Base-by-base conservation (phyloP, 2,329 filamentous ascomycete species). In the Chaetomium strumarium region DNA sequence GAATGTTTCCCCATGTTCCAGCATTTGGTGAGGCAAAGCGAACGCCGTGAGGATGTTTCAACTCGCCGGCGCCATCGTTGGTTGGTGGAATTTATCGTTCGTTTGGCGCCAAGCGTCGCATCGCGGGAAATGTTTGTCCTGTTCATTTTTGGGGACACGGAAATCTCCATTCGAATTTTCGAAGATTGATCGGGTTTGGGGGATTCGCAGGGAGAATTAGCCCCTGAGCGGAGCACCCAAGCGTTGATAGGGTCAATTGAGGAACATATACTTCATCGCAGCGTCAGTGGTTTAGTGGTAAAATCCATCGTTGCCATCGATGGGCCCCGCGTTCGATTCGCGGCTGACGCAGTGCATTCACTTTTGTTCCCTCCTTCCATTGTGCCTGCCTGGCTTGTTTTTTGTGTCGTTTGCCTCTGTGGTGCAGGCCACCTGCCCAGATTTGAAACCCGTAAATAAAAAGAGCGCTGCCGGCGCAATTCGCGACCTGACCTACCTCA, bases 221-320 rank as follows among this genome's bases (percentile, higher is more conserved):
- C n/a, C 24, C 24, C 24, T 24, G 24, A 24, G 24, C 7, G 24
- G 24, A 24, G 24, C 7, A 4, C 7, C 7, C 4, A 24, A 24
- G 24, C 24, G 4, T 7, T 24, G 24, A 24, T 24, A 24, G 7
- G 7, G 24, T 4, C 24, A 4, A 24, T 24, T 24, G 24, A 4
- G 24, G 24, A 7, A 24, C 4, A 24, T 24, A 24, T 24, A 24
- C n/a, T 24, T 24, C 24, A 24, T 24, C 34, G 14, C 34, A 54
- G 58, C 58, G 54, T 57, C 64, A 71, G 70, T 75, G 72, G 72
- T 74, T 74, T 74, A 75, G 71, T 74, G 72, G 72, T 75, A 75
- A 73, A 74, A 75, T 75, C 70, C 71, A 72, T 75, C 72, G 72
- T 75, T 75, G 72, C 72, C 72, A 75, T 75, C 71, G 72, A 75